phyloP scores from a whole-genome alignment of 805 yeast species.

The Pichia pseudocactophila region DNA sequence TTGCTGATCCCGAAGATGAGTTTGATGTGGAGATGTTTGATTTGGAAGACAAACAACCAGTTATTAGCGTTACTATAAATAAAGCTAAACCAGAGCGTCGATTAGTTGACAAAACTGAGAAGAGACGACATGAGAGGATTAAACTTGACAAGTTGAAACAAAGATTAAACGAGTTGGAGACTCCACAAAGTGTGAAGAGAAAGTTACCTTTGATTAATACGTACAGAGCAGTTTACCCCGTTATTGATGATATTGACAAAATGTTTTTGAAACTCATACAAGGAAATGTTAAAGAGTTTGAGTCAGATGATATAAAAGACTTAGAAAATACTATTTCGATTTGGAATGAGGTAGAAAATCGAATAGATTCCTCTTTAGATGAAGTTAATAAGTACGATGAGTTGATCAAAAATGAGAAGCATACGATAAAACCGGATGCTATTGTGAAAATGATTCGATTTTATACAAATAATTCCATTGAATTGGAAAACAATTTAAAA shows the following conservation, averaged over 20 bases:
- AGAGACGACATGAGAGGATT: background rate
- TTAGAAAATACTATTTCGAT: background rate
- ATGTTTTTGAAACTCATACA: background rate
- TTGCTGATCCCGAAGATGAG: constrained; percentile 14
- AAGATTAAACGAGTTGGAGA: background rate
- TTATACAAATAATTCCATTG: constrained; percentile 1
- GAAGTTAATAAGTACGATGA: background rate
- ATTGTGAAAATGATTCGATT: background rate
- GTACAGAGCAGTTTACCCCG: too few species aligned
- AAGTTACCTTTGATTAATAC: constrained; percentile 8
- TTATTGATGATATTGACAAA: background rate
- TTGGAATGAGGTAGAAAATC: background rate
- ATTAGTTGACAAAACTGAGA: constrained; percentile 8
- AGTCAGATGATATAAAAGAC: background rate
- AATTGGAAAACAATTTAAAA: background rate
- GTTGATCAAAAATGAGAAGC: background rate
- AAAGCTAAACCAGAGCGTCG: background rate
- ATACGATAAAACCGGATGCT: background rate
- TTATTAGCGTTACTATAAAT: background rate
- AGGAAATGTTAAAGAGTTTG: background rate
- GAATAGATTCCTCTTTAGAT: background rate
- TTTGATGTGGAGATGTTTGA: constrained; percentile 9
- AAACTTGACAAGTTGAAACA: background rate
- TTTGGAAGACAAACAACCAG: background rate
- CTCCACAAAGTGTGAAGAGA: constrained; percentile 2